phyloP scores from a whole-genome alignment of 164 flowering plant species.

The Kingdonia uniflora region DNA sequence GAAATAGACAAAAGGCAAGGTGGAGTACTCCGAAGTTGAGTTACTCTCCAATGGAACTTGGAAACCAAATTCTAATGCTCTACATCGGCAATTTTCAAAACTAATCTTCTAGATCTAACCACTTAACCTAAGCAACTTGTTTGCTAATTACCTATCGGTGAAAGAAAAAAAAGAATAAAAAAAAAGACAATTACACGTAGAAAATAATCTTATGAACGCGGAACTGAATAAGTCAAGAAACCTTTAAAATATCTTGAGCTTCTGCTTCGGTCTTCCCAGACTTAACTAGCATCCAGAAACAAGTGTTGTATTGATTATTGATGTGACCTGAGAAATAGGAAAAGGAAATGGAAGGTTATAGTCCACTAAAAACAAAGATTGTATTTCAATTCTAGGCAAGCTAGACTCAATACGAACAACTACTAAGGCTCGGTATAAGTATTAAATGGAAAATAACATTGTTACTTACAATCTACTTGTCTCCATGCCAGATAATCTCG shows the following conservation, averaged over 20 bases:
- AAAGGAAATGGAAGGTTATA: not conserved
- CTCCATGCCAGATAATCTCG: slow-evolving; percentile 83
- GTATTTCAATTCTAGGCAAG: not conserved
- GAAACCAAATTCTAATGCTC: too few relatives aligned
- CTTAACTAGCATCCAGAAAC: slow-evolving; percentile 86
- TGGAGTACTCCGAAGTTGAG: too few relatives aligned
- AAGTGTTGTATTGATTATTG: slow-evolving; percentile 89
- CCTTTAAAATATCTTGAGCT: slow-evolving; percentile 68
- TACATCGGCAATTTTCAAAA: too few relatives aligned
- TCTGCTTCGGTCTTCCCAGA: slow-evolving; percentile 67
- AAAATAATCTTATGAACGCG: not conserved
- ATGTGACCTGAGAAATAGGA: slow-evolving; percentile 42
- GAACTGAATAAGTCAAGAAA: slow-evolving; percentile 4
- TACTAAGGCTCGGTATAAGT: not conserved
- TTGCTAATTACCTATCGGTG: not conserved
- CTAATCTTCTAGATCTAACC: not conserved
- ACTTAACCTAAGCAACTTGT: not conserved
- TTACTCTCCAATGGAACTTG: too few relatives aligned
- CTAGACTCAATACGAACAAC: not conserved
- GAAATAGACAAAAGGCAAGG: too few relatives aligned
- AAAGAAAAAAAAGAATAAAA: not conserved
- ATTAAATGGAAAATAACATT: not conserved
- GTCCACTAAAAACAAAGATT: not conserved
- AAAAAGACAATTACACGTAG: not conserved
- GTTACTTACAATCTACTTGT: slow-evolving; percentile 80